These are phyloP conservation scores for Ettlia oleoabundans DNA, from an alignment of 139 green algal genomes.

Conservation along the genomic window DNA sequence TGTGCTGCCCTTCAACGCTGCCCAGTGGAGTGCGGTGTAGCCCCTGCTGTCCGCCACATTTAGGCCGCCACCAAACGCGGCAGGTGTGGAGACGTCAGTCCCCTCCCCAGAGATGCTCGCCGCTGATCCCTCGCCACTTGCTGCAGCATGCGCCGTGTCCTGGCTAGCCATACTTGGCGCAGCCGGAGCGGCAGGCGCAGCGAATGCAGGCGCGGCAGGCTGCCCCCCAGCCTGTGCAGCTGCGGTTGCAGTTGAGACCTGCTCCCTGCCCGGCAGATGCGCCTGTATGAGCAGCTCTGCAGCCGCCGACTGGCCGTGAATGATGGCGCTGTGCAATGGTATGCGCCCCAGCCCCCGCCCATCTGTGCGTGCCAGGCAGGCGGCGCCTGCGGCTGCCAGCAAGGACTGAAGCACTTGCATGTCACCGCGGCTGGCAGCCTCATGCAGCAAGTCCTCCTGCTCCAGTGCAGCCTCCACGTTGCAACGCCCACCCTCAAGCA, in stretches of 20 bases:
- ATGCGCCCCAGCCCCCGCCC: conserved; percentile 34
- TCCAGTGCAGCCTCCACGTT: background rate
- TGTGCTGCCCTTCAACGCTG: conserved; percentile 37
- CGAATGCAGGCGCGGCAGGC: too few species aligned
- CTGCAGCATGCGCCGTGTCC: background rate
- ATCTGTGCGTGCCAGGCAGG: conserved; percentile 21
- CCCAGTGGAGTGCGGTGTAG: conserved; percentile 52
- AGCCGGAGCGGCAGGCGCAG: too few species aligned
- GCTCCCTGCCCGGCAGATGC: too few species aligned
- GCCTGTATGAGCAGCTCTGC: conserved; percentile 39
- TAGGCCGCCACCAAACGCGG: background rate
- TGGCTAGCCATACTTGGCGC: background rate
- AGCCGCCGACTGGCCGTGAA: conserved; percentile 41
- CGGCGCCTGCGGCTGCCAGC: conserved; percentile 31
- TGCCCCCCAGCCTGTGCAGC: too few species aligned
- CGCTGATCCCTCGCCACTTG: background rate
- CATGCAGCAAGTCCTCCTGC: conserved; percentile 42
- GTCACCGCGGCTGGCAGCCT: conserved; percentile 42
- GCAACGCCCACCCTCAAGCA: conserved; percentile 34
- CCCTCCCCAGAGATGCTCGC: too few species aligned
- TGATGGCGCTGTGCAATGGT: conserved; percentile 50
- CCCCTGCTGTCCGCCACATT: conserved; percentile 42
- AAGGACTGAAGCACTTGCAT: conserved; percentile 33
- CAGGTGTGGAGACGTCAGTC: too few species aligned
- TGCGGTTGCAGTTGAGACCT: too few species aligned